Percentiles rank a stretch among this genome's conserved stretches.
These are phyloP conservation scores for Chamaenerion angustifolium DNA, from an alignment of 345 rosid species.

Conservation along the genomic window DNA sequence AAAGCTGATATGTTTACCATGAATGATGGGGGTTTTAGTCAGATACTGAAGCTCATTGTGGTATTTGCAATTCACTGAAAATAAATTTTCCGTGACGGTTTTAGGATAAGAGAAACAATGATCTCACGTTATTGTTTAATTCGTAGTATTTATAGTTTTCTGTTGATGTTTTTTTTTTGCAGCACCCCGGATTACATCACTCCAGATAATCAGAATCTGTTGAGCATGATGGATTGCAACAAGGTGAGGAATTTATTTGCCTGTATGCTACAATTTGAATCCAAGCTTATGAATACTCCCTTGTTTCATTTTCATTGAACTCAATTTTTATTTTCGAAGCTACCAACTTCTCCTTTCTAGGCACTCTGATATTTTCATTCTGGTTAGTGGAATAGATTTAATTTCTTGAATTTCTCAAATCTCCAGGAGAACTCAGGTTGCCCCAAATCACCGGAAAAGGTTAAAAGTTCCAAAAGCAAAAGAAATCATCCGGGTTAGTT, in stretches of 20 bases:
- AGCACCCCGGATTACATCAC: slow-evolving; percentile 97
- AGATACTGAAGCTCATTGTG: no score
- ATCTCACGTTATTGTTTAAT: no score
- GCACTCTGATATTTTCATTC: not conserved
- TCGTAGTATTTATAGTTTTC: not conserved
- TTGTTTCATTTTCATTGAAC: no score
- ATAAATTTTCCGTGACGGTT: no score
- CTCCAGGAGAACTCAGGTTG: slow-evolving; percentile 59
- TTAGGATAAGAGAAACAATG: no score
- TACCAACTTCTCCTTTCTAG: no score
- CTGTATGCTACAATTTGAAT: not conserved
- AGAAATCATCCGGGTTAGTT: slow-evolving; percentile 41
- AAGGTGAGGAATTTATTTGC: slow-evolving; percentile 23
- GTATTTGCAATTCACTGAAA: no score
- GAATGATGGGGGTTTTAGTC: no score
- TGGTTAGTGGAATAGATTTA: not conserved
- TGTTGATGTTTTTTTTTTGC: slow-evolving; percentile 13
- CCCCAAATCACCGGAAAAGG: slow-evolving; percentile 87
- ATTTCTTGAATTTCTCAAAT: not conserved
- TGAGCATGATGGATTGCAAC: slow-evolving; percentile 38
- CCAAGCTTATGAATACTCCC: no score
- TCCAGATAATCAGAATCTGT: slow-evolving; percentile 65
- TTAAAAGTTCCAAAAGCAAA: slow-evolving; percentile 43
- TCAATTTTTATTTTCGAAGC: no score
- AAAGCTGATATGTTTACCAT: no score